Conservation (phyloP, 2,329 filamentous ascomycete species). For the Colletotrichum cuscutae region DNA sequence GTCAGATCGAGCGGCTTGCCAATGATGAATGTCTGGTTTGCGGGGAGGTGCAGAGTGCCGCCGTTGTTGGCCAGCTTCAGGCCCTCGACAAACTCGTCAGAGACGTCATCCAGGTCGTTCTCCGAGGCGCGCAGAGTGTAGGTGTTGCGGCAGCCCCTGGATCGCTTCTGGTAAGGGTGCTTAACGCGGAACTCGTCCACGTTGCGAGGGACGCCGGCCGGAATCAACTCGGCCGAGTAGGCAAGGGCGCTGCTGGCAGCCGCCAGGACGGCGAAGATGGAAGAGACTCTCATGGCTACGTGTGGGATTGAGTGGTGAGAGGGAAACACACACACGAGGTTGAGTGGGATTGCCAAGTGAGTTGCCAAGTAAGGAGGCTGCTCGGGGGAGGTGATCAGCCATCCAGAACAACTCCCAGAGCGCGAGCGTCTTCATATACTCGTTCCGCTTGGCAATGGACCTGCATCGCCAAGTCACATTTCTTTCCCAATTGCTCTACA, state of each 20-base stretch:
- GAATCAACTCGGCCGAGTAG: slow-evolving; percentile 23
- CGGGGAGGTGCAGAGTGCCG: slow-evolving; percentile 66
- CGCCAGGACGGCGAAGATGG: slow-evolving; percentile 36
- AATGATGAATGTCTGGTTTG: slow-evolving; percentile 65
- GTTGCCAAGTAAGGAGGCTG: slow-evolving; percentile 25
- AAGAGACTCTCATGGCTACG: slow-evolving; percentile 36
- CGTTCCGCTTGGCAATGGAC: slow-evolving; percentile 19
- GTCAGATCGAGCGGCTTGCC: slow-evolving; percentile 72
- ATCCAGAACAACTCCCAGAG: slow-evolving; percentile 8
- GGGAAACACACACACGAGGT: neutral
- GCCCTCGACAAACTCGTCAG: slow-evolving; percentile 50
- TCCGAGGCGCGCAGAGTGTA: slow-evolving; percentile 30
- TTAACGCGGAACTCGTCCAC: slow-evolving; percentile 47
- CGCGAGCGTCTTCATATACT: slow-evolving; percentile 30
- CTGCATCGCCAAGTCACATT: slow-evolving; percentile 24
- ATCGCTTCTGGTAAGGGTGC: slow-evolving; percentile 61
- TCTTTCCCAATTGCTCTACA: neutral
- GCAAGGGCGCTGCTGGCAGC: slow-evolving; percentile 32
- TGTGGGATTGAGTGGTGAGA: neutral
- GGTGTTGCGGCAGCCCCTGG: slow-evolving; percentile 31
- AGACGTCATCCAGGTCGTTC: slow-evolving; percentile 56
- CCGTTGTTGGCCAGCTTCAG: slow-evolving; percentile 62
- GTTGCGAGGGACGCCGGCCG: slow-evolving; percentile 39
- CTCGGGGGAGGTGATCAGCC: slow-evolving; percentile 23
- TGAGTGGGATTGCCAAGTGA: neutral